Evolutionary conservation across 495 filamentous ascomycete genomes (phyloP).

Genomic region (Xylaria acuta): DNA sequence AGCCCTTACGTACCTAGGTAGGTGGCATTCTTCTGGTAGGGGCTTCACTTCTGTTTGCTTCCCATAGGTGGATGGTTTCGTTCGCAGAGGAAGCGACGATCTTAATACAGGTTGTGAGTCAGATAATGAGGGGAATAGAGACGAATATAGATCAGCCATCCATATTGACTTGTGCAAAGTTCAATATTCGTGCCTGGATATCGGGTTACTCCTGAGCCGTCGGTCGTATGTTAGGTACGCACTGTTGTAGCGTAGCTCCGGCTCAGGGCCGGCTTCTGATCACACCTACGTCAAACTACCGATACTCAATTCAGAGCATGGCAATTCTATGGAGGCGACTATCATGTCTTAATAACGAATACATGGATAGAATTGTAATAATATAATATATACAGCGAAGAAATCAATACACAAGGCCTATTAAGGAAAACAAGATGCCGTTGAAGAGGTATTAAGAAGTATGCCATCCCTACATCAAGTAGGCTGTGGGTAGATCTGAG

Average conservation of each 20-base stretch:
- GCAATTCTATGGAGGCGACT: background rate
- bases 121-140: background rate
- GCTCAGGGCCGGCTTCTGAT: background rate
- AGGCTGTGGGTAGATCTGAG: slow-evolving; percentile 1
- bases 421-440: background rate
- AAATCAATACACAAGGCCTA: background rate
- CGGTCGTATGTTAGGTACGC: background rate
- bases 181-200: background rate
- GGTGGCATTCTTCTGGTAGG: background rate
- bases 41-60: background rate
- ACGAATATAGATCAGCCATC: background rate
- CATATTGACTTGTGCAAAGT: background rate
- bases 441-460: background rate
- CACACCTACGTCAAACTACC: background rate
- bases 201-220: background rate
- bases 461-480: background rate
- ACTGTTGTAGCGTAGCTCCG: background rate
- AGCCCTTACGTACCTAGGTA: too few species aligned
- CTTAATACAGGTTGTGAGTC: background rate
- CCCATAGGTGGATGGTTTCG: too few species aligned
- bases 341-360: background rate
- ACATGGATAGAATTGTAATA: background rate
- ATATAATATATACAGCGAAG: background rate
- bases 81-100: background rate
- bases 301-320: background rate